Conservation (phyloP, 2,329 filamentous ascomycete species). For the Fusarium dlaminii region DNA sequence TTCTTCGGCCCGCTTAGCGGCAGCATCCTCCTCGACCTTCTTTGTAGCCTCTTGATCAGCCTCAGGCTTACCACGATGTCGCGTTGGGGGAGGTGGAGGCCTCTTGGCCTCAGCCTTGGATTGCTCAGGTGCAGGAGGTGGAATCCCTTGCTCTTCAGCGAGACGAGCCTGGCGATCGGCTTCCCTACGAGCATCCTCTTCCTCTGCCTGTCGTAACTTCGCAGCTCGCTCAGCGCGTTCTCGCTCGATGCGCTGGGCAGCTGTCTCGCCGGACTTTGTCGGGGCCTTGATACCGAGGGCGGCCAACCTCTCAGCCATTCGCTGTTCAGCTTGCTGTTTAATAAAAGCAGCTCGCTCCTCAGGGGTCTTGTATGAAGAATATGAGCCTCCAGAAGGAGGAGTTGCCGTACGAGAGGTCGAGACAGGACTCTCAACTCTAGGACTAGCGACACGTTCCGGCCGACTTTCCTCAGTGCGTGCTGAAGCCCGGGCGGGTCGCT, state of each 20-base stretch:
- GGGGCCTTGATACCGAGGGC: constrained; percentile 91
- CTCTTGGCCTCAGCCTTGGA: constrained; percentile 64
- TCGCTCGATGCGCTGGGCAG: constrained; percentile 86
- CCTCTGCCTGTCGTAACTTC: constrained; percentile 88
- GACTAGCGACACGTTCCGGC: constrained; percentile 50
- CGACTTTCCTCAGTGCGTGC: constrained; percentile 56
- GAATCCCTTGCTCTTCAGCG: constrained; percentile 76
- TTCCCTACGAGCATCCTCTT: constrained; percentile 90
- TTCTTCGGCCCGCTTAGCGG: constrained; percentile 70
- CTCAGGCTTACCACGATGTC: constrained; percentile 73
- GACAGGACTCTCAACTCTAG: constrained; percentile 63
- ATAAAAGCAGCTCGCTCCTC: constrained; percentile 96
- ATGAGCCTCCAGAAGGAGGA: constrained; percentile 68
- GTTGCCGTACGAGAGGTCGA: constrained; percentile 63
- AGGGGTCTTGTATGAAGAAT: constrained; percentile 86
- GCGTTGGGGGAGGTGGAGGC: constrained; percentile 81
- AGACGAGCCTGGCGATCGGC: constrained; percentile 85
- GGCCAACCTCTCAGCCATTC: constrained; percentile 95
- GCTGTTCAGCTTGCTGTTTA: constrained; percentile 94
- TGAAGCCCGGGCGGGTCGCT: constrained; percentile 55
- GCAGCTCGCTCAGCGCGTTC: constrained; percentile 89
- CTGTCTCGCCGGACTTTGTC: constrained; percentile 79
- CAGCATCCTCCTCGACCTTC: constrained; percentile 65
- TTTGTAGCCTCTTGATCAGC: constrained; percentile 63
- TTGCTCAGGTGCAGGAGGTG: constrained; percentile 63